These are phyloP conservation scores for Aspergillus eucalypticola DNA, from an alignment of 2,329 filamentous ascomycete species.

Conservation along the genomic window DNA sequence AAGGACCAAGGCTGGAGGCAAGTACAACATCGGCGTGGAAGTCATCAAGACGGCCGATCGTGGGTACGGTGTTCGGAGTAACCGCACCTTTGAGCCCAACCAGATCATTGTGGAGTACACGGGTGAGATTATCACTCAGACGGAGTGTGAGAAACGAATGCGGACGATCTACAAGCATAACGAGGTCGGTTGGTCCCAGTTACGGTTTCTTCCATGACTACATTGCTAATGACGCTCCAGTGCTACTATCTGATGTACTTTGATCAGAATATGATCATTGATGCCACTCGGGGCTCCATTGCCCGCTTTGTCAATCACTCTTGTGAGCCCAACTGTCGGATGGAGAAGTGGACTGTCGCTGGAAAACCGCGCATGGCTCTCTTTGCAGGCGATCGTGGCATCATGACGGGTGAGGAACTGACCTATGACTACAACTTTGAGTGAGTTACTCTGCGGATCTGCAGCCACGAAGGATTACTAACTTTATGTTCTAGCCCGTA, in stretches of 20 bases:
- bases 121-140: constrained; percentile 94
- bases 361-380: constrained; percentile 95
- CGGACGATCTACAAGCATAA: constrained; percentile 91
- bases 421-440: constrained; percentile 89
- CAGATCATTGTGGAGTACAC: constrained; percentile 99
- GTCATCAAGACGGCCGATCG: constrained; percentile 87
- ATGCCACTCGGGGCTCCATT: constrained; percentile 92
- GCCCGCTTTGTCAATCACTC: constrained; percentile 98
- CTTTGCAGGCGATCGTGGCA: constrained; percentile 84
- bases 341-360: constrained; percentile 96
- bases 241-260: constrained; percentile 99
- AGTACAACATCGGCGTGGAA: constrained; percentile 90
- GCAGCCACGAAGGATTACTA: constrained; percentile 8
- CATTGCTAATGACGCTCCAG: constrained; percentile 47
- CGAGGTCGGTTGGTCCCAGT: constrained; percentile 60
- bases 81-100: constrained; percentile 79
- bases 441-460: constrained; percentile 40
- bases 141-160: constrained; percentile 92
- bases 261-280: constrained; percentile 97
- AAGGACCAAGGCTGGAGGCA: constrained; percentile 74
- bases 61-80: constrained; percentile 88
- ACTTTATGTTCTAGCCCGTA: constrained; percentile 46
- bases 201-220: neutral
- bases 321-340: constrained; percentile 91
- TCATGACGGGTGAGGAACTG: constrained; percentile 92